A percentile compares a stretch with the other conserved stretches of the same genome.
Evolutionary conservation across 192 early-diverging fungal genomes (phyloP).

Genomic region (Spizellomyces sp.): DNA sequence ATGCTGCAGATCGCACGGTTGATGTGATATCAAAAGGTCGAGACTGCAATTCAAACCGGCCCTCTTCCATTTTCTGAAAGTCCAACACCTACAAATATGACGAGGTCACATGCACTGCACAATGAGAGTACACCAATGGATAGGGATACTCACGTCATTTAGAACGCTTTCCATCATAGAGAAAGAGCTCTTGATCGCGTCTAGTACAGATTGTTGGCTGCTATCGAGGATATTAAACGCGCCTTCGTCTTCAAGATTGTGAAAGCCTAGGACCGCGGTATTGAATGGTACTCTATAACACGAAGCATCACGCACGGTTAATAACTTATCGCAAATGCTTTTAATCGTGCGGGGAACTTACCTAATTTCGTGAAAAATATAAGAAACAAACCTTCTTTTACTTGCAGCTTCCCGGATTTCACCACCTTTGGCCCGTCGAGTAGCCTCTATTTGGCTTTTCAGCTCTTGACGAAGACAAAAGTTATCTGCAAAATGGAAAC

Average conservation of each 20-base stretch:
- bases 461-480: slow-evolving; percentile 11
- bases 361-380: slow-evolving; percentile 19
- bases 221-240: not conserved
- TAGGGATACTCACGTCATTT: slow-evolving; percentile 7
- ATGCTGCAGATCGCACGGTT: slow-evolving; percentile 7
- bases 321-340: no score
- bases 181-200: slow-evolving; percentile 15
- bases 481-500: not conserved
- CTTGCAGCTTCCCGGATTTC: slow-evolving; percentile 24
- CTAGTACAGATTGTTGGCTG: not conserved
- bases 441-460: slow-evolving; percentile 16
- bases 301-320: no score
- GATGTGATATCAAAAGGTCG: slow-evolving; percentile 24
- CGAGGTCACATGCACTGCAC: not conserved
- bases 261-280: slow-evolving; percentile 22
- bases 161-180: slow-evolving; percentile 22
- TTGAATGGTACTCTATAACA: slow-evolving; percentile 9
- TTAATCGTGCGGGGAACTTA: not conserved
- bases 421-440: slow-evolving; percentile 8
- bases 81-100: slow-evolving; percentile 7
- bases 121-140: no score
- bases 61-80: slow-evolving; percentile 31
- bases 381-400: slow-evolving; percentile 17
- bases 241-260: slow-evolving; percentile 22
- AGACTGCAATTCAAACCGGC: slow-evolving; percentile 23